Evolutionary conservation across 768 basidiomycete species (phyloP), one percentile per base, ranked within the genome.

Genomic region (Polyporus arcularius): DNA sequence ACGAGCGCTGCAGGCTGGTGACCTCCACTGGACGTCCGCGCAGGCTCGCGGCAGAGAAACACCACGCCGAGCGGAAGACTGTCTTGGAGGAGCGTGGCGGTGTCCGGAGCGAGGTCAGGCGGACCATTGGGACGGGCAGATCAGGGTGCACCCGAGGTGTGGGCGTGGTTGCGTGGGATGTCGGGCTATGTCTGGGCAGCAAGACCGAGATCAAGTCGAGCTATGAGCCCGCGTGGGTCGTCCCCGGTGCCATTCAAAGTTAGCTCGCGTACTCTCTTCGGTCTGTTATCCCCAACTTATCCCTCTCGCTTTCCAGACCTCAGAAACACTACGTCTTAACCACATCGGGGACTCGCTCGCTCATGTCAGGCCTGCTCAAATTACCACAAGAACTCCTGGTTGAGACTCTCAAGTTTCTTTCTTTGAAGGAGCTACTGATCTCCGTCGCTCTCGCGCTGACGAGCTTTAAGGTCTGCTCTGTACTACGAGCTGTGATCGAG

Each of bases 11-110:
- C 42, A 69, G 78, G 43, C 75, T 83, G 2, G 68, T 92, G 32
- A 70, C 95, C 15, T 79, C 96, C 12, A 73, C 83, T 1, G 94
- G 96, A 0, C 85, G 95, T 6, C 89, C 89, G 48, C 76, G 90
- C 40, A 74, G 88, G n/a, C 72, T 91, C 35, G 88, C 89, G 4
- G 83, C 84, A 26, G 88, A 90, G 74, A 82, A 86, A 57, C 92
- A 94, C 69, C 72, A 78, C 4, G 73, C 68, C n/a, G 95, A 97
- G 75, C 72, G 95, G 57, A 85, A 84, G 63, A 76, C 78, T 45
- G 64, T 94, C 21, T 76, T 87, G 71, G 79, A 82, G 16, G 81
- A 85, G 63, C 79, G 87, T 64, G 83, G 80, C 9, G 65, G 60
- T 30, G 78, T 88, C 4, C 81, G 82, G 0, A 68, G 78, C 4